phyloP scores from a whole-genome alignment of 306 rosid species.

The Fragaria iinumae region DNA sequence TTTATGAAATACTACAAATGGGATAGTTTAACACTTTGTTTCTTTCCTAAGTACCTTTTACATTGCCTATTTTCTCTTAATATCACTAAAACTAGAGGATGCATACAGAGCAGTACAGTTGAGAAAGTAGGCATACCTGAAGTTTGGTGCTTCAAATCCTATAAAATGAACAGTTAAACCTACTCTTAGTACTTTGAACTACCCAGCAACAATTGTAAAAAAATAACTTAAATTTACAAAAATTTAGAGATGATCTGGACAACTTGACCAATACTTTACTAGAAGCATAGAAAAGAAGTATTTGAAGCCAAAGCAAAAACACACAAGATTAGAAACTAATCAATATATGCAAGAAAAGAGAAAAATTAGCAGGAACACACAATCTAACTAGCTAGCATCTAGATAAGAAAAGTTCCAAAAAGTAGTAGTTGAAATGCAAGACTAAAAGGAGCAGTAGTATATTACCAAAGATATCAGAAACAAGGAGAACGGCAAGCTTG shows the following conservation, averaged over 20 bases:
- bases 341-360: background rate
- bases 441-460: background rate
- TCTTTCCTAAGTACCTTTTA: background rate
- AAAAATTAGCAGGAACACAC: background rate
- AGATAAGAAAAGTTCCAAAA: background rate
- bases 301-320: background rate
- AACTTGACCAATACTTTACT: background rate
- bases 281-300: background rate
- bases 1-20: background rate
- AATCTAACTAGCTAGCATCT: background rate
- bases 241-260: background rate
- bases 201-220: background rate
- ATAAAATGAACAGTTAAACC: background rate
- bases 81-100: background rate
- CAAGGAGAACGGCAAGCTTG: slow-evolving; percentile 50
- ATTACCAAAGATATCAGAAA: slow-evolving; percentile 55
- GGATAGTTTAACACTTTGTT: background rate
- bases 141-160: slow-evolving; percentile 33
- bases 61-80: background rate
- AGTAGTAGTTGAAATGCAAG: background rate
- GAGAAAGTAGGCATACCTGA: slow-evolving; percentile 20
- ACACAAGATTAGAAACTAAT: background rate
- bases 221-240: too few relatives aligned
- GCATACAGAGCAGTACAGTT: background rate
- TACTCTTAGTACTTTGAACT: background rate